These are phyloP conservation scores for Sugiyamaella japonica DNA, from an alignment of 1,139 yeast species.

Conservation along the genomic window DNA sequence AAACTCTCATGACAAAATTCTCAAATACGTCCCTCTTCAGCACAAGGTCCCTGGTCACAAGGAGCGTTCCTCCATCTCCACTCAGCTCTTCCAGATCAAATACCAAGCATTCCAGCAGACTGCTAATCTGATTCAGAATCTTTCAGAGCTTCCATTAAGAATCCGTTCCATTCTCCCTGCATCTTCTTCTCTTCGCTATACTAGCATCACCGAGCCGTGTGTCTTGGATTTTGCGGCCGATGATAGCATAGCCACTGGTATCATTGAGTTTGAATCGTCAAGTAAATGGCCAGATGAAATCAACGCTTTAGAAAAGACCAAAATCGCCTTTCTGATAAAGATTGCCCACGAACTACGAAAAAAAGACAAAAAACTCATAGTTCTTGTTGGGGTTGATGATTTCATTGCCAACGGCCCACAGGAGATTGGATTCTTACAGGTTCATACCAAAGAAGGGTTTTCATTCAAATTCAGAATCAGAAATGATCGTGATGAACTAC, in stretches of 20 bases:
- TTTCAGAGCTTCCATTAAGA: slow-evolving; percentile 65
- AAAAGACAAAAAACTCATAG: slow-evolving; percentile 52
- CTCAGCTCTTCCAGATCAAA: slow-evolving; percentile 55
- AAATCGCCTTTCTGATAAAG: slow-evolving; percentile 81
- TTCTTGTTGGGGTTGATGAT: slow-evolving; percentile 49
- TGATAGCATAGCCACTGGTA: slow-evolving; percentile 76
- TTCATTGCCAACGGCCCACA: slow-evolving; percentile 53
- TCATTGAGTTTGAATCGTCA: slow-evolving; percentile 85
- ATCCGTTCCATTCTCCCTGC: slow-evolving; percentile 68
- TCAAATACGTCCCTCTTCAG: slow-evolving; percentile 52
- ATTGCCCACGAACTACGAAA: slow-evolving; percentile 56
- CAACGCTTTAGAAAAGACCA: slow-evolving; percentile 80
- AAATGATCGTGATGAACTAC: slow-evolving; percentile 77
- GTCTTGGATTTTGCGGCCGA: slow-evolving; percentile 72
- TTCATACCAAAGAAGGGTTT: slow-evolving; percentile 83
- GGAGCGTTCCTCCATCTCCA: slow-evolving; percentile 53
- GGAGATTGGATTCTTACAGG: slow-evolving; percentile 53
- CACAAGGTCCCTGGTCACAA: slow-evolving; percentile 52
- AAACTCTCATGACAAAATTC: slow-evolving; percentile 24
- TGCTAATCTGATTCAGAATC: slow-evolving; percentile 51
- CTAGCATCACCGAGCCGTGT: slow-evolving; percentile 75
- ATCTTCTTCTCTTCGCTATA: slow-evolving; percentile 68
- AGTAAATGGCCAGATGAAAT: slow-evolving; percentile 96
- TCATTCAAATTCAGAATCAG: slow-evolving; percentile 74
- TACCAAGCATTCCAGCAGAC: slow-evolving; percentile 67